Evolutionary conservation across 345 rosid species (phyloP), one percentile per base, ranked within the genome.

Genomic region (Linum lewisii): DNA sequence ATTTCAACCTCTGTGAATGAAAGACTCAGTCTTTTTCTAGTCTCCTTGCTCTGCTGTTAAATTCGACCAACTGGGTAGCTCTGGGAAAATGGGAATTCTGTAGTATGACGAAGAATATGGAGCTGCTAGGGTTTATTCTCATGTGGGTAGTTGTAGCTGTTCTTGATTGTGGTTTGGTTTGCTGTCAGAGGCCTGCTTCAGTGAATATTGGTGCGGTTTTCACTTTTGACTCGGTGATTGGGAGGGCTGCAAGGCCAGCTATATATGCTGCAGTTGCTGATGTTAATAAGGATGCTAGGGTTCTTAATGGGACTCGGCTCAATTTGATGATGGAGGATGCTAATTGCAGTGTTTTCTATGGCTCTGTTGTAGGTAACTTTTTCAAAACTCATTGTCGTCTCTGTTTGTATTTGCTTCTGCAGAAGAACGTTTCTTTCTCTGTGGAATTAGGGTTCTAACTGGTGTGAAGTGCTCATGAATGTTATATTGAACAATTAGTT

Each of bases 161-260:
- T 16, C 60, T 53, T 19, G 25, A 63, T 21, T 11, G 8, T 60
- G 68, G 69, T 24, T 60, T 58, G n/a, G 80, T 36, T 21, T 10
- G 52, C 34, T 68, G 78, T 54, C 69, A 57, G 29, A 75, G 71
- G 65, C 89, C 91, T 55, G 22, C 64, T n/a, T 73, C 58, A 59
- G 94, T 84, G 49, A 79, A 80, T 32, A 8, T 91, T 24, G 98
- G 92, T 61, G 90, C 88, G 47, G 60, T 86, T 74, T 84, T 88
- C 36, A 66, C 86, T 57, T 78, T 72, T 71, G 75, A 86, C 70
- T 85, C 98, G 5, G 83, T 82, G 13, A 83, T 91, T 24, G 98
- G 98, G 60, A 80, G 79, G 68, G 86, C 78, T 68, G 88, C 95
- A 63, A 86, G 76, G 78, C 67, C 72, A 50, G 92, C 98, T 2